Conservation (phyloP, 345 rosid species). For the Aquilaria yunnanensis region DNA sequence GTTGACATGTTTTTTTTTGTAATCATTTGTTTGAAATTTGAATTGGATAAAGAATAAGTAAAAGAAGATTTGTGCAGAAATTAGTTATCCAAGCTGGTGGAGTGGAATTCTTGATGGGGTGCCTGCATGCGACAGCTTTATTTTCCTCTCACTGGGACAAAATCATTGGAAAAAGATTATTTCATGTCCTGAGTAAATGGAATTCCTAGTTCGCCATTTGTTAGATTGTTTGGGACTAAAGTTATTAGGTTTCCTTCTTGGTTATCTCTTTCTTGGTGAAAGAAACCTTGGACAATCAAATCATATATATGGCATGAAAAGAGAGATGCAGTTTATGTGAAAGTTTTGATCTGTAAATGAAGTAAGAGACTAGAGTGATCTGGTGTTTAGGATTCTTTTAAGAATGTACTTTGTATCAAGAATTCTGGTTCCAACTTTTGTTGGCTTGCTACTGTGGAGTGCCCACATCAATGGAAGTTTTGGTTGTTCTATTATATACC, state of each 20-base stretch:
- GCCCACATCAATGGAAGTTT: no score
- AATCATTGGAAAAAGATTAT: constrained; percentile 17
- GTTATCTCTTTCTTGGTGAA: constrained; percentile 50
- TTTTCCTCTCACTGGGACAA: constrained; percentile 19
- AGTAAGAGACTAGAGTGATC: no score
- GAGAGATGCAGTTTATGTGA: no score
- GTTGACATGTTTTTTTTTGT: no score
- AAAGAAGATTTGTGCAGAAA: constrained; percentile 60
- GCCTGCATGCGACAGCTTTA: constrained; percentile 51
- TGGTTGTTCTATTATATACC: no score
- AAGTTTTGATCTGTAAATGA: no score
- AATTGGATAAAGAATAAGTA: constrained; percentile 33
- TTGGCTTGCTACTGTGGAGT: no score
- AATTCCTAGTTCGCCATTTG: constrained; percentile 67
- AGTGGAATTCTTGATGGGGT: constrained; percentile 47
- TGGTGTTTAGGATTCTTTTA: no score
- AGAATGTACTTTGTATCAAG: no score
- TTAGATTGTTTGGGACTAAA: constrained; percentile 50
- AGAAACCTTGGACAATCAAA: not conserved
- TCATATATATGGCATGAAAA: no score
- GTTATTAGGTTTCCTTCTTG: constrained; percentile 58
- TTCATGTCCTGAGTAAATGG: constrained; percentile 61
- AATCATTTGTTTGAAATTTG: no score
- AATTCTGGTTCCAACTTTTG: no score
- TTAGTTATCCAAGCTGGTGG: constrained; percentile 59